Evolutionary conservation across 108 stramenopile species (phyloP).

Genomic region (Stephanodiscus triporus): DNA sequence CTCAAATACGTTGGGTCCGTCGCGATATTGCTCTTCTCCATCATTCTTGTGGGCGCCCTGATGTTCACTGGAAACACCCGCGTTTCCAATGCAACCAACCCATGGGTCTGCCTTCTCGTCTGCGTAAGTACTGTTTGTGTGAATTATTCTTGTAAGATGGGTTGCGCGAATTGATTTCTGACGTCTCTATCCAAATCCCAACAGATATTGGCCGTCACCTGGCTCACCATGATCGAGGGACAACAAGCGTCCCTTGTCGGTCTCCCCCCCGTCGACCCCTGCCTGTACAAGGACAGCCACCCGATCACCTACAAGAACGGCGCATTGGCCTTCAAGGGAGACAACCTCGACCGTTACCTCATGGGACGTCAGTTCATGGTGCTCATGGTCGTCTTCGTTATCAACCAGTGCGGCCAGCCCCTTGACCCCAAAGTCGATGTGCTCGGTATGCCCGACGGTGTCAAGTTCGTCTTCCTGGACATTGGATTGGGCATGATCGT

Average conservation of each 20-base stretch:
- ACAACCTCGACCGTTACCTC: conserved; percentile 86
- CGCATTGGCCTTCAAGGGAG: conserved; percentile 70
- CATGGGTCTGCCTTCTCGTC: conserved; percentile 55
- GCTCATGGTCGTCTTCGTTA: conserved; percentile 70
- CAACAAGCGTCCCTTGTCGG: conserved; percentile 76
- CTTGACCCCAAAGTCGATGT: conserved; percentile 57
- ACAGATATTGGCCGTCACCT: conserved; percentile 43
- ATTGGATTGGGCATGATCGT: conserved; percentile 81
- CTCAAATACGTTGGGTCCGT: conserved; percentile 41
- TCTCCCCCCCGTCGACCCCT: conserved; percentile 68
- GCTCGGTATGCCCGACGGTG: conserved; percentile 54
- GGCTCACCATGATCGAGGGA: conserved; percentile 81
- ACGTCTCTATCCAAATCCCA: neutral
- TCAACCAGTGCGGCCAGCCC: conserved; percentile 72
- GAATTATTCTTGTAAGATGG: neutral
- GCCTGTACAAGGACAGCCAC: conserved; percentile 75
- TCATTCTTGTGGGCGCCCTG: conserved; percentile 58
- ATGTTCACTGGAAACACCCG: conserved; percentile 69
- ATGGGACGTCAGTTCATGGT: conserved; percentile 93
- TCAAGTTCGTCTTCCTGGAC: conserved; percentile 72
- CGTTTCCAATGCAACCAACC: conserved; percentile 56
- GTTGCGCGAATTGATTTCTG: neutral
- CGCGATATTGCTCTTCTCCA: conserved; percentile 59
- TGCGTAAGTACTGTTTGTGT: conserved; percentile 22
- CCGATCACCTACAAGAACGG: conserved; percentile 64